phyloP scores from a whole-genome alignment of 2,329 filamentous ascomycete genomes.

The Gyromitra esculenta region DNA sequence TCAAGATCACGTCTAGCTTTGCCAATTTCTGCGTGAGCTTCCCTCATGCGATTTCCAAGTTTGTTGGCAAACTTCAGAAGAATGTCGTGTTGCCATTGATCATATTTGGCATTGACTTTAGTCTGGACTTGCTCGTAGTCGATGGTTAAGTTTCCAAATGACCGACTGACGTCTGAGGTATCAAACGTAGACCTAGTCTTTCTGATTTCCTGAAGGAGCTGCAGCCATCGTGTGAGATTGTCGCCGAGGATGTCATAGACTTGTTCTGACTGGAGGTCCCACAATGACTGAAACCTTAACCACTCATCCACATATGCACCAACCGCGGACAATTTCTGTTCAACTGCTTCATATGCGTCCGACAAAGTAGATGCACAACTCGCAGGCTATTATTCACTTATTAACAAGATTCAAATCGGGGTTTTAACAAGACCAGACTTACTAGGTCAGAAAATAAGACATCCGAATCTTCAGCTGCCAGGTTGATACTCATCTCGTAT shows the following conservation, averaged over 20 bases:
- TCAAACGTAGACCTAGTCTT: conserved; percentile 97
- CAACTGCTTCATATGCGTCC: conserved; percentile 82
- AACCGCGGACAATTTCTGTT: conserved; percentile 82
- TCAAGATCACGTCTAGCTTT: conserved; percentile 91
- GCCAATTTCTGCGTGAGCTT: conserved; percentile 90
- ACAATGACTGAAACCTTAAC: conserved; percentile 97
- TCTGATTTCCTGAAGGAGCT: conserved; percentile 94
- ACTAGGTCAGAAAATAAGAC: conserved; percentile 80
- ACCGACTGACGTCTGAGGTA: conserved; percentile 90
- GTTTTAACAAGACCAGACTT: conserved; percentile 13
- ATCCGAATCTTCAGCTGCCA: conserved; percentile 71
- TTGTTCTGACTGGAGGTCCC: conserved; percentile 95
- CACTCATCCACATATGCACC: conserved; percentile 93
- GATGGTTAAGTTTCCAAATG: conserved; percentile 92
- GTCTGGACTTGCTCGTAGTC: conserved; percentile 99
- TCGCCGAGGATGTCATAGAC: conserved; percentile 93
- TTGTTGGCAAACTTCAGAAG: conserved; percentile 90
- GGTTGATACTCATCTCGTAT: conserved; percentile 86
- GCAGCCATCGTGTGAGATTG: conserved; percentile 89
- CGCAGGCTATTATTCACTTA: conserved; percentile 65
- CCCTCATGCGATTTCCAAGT: conserved; percentile 87
- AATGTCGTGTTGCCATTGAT: conserved; percentile 99
- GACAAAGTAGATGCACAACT: conserved; percentile 82
- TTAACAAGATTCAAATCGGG: conserved; percentile 6
- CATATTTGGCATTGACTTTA: conserved; percentile 98